Evolutionary conservation across 1,284 basidiomycete species (phyloP).

Genomic region (Sphaerobolus stellatus): DNA sequence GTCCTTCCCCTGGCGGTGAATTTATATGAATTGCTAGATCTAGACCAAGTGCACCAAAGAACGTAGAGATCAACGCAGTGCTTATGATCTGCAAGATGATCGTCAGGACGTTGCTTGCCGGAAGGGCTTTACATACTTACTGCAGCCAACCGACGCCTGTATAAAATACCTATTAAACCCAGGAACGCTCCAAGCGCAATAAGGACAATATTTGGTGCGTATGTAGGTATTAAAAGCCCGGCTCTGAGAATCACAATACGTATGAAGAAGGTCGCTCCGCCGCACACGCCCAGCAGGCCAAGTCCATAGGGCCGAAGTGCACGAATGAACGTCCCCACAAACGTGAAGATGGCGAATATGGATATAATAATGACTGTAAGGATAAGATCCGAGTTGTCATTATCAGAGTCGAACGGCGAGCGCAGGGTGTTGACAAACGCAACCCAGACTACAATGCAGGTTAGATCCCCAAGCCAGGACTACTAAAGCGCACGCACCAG

Average conservation of each 20-base stretch:
- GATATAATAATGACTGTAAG: conserved; percentile 48
- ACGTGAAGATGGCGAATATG: conserved; percentile 51
- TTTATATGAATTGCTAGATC: conserved; percentile 59
- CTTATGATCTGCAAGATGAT: conserved; percentile 39
- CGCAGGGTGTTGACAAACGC: conserved; percentile 55
- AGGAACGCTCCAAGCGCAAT: conserved; percentile 42
- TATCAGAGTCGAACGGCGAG: conserved; percentile 26
- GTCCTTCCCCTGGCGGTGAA: conserved; percentile 36
- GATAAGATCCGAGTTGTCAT: conserved; percentile 50
- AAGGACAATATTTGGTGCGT: conserved; percentile 54
- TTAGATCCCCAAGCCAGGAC: not conserved
- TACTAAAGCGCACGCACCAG: conserved; percentile 38
- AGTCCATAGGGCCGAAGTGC: conserved; percentile 35
- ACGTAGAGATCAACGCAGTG: conserved; percentile 58
- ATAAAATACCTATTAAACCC: conserved; percentile 42
- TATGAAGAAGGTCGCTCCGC: conserved; percentile 56
- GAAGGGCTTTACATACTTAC: conserved; percentile 40
- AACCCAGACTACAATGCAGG: conserved; percentile 48
- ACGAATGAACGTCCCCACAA: conserved; percentile 37
- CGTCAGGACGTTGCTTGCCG: conserved; percentile 10
- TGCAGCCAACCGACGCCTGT: conserved; percentile 48
- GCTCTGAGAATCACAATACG: conserved; percentile 52
- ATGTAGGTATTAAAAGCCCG: conserved; percentile 47
- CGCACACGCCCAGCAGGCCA: conserved; percentile 41
- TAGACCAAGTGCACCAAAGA: conserved; percentile 52